These are phyloP conservation scores for Phaseolus coccineus DNA, from an alignment of 331 rosid genomes.

Conservation along the genomic window DNA sequence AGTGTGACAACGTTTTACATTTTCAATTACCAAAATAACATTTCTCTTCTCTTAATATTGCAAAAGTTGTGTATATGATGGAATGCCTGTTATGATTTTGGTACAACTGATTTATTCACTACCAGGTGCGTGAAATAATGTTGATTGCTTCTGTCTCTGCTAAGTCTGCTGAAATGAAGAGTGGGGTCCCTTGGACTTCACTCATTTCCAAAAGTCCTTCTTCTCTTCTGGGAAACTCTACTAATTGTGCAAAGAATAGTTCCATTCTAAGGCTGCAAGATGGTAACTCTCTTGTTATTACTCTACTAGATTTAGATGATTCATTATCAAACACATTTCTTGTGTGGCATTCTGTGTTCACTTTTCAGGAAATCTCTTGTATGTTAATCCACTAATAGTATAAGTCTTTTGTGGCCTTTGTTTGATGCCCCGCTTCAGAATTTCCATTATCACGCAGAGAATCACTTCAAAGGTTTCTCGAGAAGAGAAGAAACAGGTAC, in stretches of 20 bases:
- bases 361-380: background rate
- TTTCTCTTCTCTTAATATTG: no score
- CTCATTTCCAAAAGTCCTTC: slow-evolving; percentile 45
- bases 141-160: slow-evolving; percentile 60
- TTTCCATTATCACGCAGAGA: slow-evolving; percentile 83
- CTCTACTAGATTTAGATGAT: slow-evolving; percentile 29
- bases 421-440: slow-evolving; percentile 52
- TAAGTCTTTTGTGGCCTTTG: slow-evolving; percentile 34
- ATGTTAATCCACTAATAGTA: background rate
- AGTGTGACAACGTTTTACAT: no score
- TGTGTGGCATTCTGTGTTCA: background rate
- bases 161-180: slow-evolving; percentile 60
- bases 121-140: slow-evolving; percentile 67
- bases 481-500: slow-evolving; percentile 77
- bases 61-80: background rate
- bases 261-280: slow-evolving; percentile 73
- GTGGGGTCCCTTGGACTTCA: slow-evolving; percentile 55
- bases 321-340: background rate
- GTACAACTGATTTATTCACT: background rate
- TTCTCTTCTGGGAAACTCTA: slow-evolving; percentile 54
- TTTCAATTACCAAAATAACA: no score
- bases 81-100: background rate
- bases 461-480: slow-evolving; percentile 80
- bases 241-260: slow-evolving; percentile 53
- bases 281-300: slow-evolving; percentile 38